phyloP scores from a whole-genome alignment of 2,329 filamentous ascomycete genomes.

The Fusarium dlaminii region DNA sequence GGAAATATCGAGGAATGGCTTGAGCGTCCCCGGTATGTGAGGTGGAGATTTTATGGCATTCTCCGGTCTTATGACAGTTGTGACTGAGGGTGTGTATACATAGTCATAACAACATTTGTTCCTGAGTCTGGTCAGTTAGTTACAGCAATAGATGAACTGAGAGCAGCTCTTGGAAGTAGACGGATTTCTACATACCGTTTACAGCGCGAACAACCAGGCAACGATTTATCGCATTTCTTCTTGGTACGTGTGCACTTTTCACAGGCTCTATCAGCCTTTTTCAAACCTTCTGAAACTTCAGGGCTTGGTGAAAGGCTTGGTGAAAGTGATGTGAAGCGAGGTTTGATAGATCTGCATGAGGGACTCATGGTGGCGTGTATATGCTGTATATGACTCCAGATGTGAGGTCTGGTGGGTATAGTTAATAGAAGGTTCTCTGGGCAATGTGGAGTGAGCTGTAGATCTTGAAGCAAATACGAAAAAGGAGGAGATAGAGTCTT shows the following conservation, averaged over 20 bases:
- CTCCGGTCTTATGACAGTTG: conserved; percentile 41
- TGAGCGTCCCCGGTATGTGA: conserved; percentile 36
- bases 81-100: conserved; percentile 46
- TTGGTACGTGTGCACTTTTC: conserved; percentile 50
- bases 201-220: conserved; percentile 48
- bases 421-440: background rate
- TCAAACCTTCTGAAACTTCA: conserved; percentile 35
- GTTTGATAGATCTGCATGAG: conserved; percentile 22
- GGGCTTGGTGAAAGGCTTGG: conserved; percentile 36
- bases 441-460: background rate
- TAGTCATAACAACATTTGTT: conserved; percentile 49
- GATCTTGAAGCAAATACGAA: no score
- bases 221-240: conserved; percentile 50
- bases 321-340: conserved; percentile 33
- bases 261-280: conserved; percentile 47
- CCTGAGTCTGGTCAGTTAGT: conserved; percentile 27
- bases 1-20: conserved; percentile 47
- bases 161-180: background rate
- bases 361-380: conserved; percentile 1
- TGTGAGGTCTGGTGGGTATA: background rate
- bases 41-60: conserved; percentile 23
- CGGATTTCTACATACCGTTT: conserved; percentile 39
- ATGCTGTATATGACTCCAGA: background rate
- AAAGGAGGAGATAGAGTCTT: background rate
- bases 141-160: background rate